phyloP scores from a whole-genome alignment of 129 eudicot genomes.

The Flaveria robusta region DNA sequence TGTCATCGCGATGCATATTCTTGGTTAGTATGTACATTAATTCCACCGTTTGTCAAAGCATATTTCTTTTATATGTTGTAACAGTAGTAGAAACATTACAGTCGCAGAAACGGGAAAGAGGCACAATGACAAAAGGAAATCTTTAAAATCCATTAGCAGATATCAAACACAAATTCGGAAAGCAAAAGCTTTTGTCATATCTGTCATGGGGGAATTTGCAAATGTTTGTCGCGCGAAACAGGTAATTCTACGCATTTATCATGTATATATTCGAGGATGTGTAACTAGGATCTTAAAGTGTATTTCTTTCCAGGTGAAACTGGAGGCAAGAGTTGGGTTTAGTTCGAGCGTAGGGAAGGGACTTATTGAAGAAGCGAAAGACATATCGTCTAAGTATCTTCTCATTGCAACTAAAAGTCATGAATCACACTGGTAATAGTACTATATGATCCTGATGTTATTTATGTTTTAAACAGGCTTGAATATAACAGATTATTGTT shows the following conservation, averaged over 20 bases:
- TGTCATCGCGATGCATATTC: slow-evolving; percentile 68
- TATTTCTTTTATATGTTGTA: neutral
- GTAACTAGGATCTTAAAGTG: neutral
- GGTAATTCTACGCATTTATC: slow-evolving; percentile 31
- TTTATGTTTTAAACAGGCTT: neutral
- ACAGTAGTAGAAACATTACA: slow-evolving; percentile 4
- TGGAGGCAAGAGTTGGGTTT: slow-evolving; percentile 82
- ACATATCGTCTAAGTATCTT: slow-evolving; percentile 54
- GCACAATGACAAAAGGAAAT: slow-evolving; percentile 20
- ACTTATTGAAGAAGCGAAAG: slow-evolving; percentile 68
- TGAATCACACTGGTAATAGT: slow-evolving; percentile 33
- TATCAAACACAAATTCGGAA: slow-evolving; percentile 57
- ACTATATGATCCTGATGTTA: neutral
- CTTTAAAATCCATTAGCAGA: slow-evolving; percentile 33
- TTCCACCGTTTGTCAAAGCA: neutral
- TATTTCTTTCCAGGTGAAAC: slow-evolving; percentile 51
- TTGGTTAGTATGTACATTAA: slow-evolving; percentile 50
- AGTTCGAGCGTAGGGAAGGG: slow-evolving; percentile 67
- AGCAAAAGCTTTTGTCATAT: slow-evolving; percentile 79
- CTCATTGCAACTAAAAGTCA: slow-evolving; percentile 53
- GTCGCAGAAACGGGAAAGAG: slow-evolving; percentile 42
- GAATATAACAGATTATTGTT: neutral
- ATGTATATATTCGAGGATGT: neutral
- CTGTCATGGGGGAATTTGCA: slow-evolving; percentile 74
- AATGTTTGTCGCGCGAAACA: slow-evolving; percentile 59